Base-by-base conservation (phyloP, 345 rosid species). In the Bruguiera gymnorhiza region DNA sequence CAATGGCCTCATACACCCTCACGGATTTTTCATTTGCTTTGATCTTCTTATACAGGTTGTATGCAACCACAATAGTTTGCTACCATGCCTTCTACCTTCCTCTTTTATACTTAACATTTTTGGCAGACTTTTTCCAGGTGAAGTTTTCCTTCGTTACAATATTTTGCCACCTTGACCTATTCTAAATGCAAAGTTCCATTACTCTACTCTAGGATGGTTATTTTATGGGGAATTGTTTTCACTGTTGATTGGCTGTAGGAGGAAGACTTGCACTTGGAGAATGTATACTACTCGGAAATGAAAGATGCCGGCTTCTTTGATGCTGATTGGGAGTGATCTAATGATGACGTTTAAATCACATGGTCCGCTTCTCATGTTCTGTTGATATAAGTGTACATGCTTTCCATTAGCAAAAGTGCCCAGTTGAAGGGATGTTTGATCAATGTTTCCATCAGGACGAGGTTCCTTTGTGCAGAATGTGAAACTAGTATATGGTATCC, bases 111-210 rank as follows among this genome's bases (percentile, higher is more conserved):
- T 13, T 79, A 29, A 91, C 93, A 21, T 94, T 94, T 68, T 84
- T 91, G 51, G 89, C 93, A 7, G 98, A 94, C 86, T 91, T 94
- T 82, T 94, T 94, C 83, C 92, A 83, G 97, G 98, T 89, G 65
- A 43, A 43, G 50, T 43, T 43, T 13, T 43, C 15, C 50, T 13
- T 43, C 19, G 0, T 56, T 10, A 21, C 29, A 23, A 8, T 23
- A 55, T 55, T 21, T 55, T 26, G 27, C 59, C 16, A 6, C 20
- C 24, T 26, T 13, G 27, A n/a, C 16, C 19, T 56, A 9, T 56
- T 56, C 30, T 21, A 6, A 56, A 11, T 56, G 11, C 13, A 15
- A 21, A 24, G 26, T 56, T 56, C 7, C 29, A 27, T 56, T 56
- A 24, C 30, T 43, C 50, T 43, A 43, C 20, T 0, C 11, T 62